Evolutionary conservation across 208 protist species (phyloP).

Genomic region (Herpetomonas samuelpessoai): DNA sequence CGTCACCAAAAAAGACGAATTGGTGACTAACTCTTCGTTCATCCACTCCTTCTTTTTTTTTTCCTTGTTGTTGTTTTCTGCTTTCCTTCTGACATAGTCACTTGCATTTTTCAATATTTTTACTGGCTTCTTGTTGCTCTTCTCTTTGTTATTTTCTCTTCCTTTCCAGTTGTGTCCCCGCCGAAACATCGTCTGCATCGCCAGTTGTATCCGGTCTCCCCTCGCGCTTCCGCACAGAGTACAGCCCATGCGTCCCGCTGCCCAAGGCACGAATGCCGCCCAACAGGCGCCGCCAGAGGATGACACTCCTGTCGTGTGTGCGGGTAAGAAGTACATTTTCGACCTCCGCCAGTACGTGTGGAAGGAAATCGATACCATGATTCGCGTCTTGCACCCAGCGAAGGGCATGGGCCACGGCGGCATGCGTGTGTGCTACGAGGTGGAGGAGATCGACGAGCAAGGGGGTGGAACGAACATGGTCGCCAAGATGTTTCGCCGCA

Average conservation of each 20-base stretch:
- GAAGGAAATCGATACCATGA: slow-evolving; percentile 57
- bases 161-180: slow-evolving; percentile 2
- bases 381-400: slow-evolving; percentile 43
- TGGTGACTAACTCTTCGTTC: no score
- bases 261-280: neutral
- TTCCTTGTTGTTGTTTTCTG: slow-evolving; percentile 1
- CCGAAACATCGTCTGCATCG: no score
- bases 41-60: neutral
- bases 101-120: slow-evolving; percentile 5
- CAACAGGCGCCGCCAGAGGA: slow-evolving; percentile 6
- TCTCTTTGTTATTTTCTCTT: slow-evolving; percentile 1
- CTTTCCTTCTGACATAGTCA: slow-evolving; percentile 2
- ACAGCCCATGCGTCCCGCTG: slow-evolving; percentile 7
- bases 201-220: no score
- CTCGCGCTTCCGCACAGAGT: no score
- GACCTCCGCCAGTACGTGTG: slow-evolving; percentile 54
- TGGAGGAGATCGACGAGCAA: slow-evolving; percentile 82
- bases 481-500: slow-evolving; percentile 82
- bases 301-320: slow-evolving; percentile 41
- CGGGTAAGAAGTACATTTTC: slow-evolving; percentile 73
- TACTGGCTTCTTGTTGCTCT: neutral
- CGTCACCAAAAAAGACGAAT: no score
- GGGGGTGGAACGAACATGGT: slow-evolving; percentile 56
- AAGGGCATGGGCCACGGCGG: slow-evolving; percentile 61
- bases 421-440: slow-evolving; percentile 83